Evolutionary conservation across 805 yeast species (phyloP).

Genomic region (Sugiyamaella valdiviana): DNA sequence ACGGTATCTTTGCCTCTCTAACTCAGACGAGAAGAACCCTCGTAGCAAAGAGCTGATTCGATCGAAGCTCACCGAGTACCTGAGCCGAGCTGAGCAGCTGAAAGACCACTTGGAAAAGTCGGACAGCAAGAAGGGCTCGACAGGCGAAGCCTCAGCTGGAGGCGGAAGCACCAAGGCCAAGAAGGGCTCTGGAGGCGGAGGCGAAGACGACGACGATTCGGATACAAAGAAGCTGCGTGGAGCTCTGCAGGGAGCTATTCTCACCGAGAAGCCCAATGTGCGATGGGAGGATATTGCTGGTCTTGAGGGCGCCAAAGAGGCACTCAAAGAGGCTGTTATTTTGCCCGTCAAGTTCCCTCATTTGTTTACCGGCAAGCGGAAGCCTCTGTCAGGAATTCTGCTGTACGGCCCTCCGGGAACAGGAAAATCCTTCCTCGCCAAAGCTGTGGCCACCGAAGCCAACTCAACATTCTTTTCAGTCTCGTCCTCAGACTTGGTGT

Average conservation of each 20-base stretch:
- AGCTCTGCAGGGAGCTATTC: constrained; percentile 85
- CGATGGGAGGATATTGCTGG: constrained; percentile 97
- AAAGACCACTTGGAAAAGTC: constrained; percentile 77
- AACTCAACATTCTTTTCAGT: constrained; percentile 95
- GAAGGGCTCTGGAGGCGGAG: constrained; percentile 42
- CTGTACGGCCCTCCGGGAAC: constrained; percentile 95
- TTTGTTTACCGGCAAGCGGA: constrained; percentile 86
- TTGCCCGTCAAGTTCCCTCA: constrained; percentile 96
- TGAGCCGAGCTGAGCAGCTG: constrained; percentile 88
- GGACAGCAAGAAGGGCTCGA: constrained; percentile 41
- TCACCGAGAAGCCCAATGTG: constrained; percentile 87
- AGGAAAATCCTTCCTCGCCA: constrained; percentile 93
- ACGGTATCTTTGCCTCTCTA: background rate
- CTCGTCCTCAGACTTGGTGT: constrained; percentile 90
- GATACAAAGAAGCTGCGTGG: constrained; percentile 86
- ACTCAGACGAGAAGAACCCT: constrained; percentile 70
- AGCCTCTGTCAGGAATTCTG: constrained; percentile 85
- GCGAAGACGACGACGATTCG: constrained; percentile 59
- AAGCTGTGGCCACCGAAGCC: constrained; percentile 98
- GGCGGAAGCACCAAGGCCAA: constrained; percentile 52
- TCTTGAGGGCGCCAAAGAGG: constrained; percentile 89
- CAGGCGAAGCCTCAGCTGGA: constrained; percentile 48
- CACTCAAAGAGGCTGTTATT: constrained; percentile 94
- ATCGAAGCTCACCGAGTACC: constrained; percentile 83
- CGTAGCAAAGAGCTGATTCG: constrained; percentile 83